These are phyloP conservation scores for Entophlyctis luteolus DNA, from an alignment of 192 early-diverging fungal genomes.

Conservation along the genomic window DNA sequence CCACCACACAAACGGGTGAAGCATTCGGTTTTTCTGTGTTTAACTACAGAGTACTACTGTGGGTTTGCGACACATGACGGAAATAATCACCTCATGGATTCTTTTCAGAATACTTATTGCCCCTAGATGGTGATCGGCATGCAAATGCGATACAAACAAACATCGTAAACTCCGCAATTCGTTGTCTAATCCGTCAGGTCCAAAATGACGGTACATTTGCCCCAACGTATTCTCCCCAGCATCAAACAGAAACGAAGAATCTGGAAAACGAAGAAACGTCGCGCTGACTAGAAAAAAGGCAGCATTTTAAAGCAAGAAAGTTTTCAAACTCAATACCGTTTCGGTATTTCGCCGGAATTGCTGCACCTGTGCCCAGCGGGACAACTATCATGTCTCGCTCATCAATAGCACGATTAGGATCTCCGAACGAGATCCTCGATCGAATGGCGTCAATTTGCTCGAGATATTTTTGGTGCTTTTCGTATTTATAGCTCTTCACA, in stretches of 20 bases:
- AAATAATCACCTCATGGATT: background rate
- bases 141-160: conserved; percentile 91
- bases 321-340: conserved; percentile 59
- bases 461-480: background rate
- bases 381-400: conserved; percentile 43
- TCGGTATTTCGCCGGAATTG: conserved; percentile 82
- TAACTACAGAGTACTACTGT: background rate
- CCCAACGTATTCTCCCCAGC: conserved; percentile 86
- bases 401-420: background rate
- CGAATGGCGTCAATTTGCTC: background rate
- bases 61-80: background rate
- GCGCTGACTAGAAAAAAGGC: conserved; percentile 61
- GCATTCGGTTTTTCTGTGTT: background rate
- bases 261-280: conserved; percentile 67
- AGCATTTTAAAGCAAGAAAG: background rate
- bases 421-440: background rate
- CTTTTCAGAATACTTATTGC: conserved; percentile 62
- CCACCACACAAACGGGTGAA: conserved; percentile 41
- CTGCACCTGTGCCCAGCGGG: conserved; percentile 87
- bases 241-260: conserved; percentile 76
- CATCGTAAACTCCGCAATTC: conserved; percentile 55
- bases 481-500: background rate
- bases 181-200: conserved; percentile 26
- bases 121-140: conserved; percentile 97
- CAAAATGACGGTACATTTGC: conserved; percentile 74